A percentile compares a stretch with the other conserved stretches of the same genome.
These are phyloP conservation scores for Irpex rosettiformis DNA, from an alignment of 1,284 basidiomycete genomes.

Conservation along the genomic window DNA sequence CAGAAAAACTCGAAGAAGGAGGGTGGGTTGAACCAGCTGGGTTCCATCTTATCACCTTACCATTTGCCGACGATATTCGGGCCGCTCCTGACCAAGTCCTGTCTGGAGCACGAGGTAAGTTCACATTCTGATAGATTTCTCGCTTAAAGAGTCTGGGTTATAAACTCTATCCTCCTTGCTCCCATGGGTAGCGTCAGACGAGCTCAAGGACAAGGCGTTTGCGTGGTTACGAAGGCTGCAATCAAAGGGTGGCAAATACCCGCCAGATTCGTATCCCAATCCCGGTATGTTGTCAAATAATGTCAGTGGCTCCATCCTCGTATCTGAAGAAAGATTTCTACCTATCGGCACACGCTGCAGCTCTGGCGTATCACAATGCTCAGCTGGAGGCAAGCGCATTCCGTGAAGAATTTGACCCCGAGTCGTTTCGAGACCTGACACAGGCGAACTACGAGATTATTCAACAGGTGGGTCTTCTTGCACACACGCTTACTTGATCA, in stretches of 20 bases:
- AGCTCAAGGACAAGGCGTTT: conserved; percentile 66
- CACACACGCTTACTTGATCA: neutral
- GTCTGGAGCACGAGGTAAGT: conserved; percentile 48
- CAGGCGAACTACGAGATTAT: conserved; percentile 77
- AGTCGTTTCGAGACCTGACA: conserved; percentile 77
- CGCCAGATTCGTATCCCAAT: conserved; percentile 89
- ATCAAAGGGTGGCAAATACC: conserved; percentile 77
- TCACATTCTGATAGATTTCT: neutral
- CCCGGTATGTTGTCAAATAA: conserved; percentile 59
- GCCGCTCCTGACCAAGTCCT: conserved; percentile 57
- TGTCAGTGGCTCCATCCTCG: conserved; percentile 4
- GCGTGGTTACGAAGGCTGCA: conserved; percentile 78
- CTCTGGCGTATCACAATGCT: conserved; percentile 83
- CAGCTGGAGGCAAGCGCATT: conserved; percentile 92
- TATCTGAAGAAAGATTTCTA: conserved; percentile 12
- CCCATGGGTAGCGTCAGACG: conserved; percentile 53
- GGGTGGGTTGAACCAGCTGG: conserved; percentile 86
- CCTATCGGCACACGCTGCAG: conserved; percentile 29
- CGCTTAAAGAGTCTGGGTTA: neutral
- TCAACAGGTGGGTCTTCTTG: conserved; percentile 62
- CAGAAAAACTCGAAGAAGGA: conserved; percentile 68
- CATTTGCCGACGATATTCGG: conserved; percentile 94
- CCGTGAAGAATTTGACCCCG: conserved; percentile 79
- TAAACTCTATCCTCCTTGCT: neutral
- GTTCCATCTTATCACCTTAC: conserved; percentile 88